Conservation (phyloP, 768 basidiomycete species). For the Lactifluus subvellereus region DNA sequence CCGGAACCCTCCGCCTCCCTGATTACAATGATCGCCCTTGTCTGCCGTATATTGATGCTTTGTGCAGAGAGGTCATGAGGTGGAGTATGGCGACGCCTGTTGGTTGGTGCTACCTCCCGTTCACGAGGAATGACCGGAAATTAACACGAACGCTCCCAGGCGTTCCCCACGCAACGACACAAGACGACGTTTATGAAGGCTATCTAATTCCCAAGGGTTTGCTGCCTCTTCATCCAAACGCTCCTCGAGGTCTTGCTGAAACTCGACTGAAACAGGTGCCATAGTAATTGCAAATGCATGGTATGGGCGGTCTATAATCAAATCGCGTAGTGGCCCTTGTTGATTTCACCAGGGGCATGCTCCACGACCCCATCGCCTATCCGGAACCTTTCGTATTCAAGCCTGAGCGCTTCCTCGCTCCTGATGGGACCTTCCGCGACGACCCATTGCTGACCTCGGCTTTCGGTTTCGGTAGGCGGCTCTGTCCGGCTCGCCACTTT, state of each 20-base stretch:
- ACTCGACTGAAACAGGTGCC: neutral
- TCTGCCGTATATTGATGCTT: slow-evolving; percentile 49
- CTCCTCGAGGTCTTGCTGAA: neutral
- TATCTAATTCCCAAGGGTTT: slow-evolving; percentile 35
- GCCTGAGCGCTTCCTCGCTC: slow-evolving; percentile 24
- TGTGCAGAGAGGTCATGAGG: slow-evolving; percentile 46
- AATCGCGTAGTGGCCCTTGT: neutral
- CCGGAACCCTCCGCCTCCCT: slow-evolving; percentile 51
- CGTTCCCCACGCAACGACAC: slow-evolving; percentile 40
- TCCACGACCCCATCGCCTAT: slow-evolving; percentile 23
- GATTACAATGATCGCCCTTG: slow-evolving; percentile 43
- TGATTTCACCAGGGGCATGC: slow-evolving; percentile 12
- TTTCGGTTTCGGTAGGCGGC: slow-evolving; percentile 26
- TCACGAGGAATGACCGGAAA: neutral
- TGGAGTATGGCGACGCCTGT: slow-evolving; percentile 50
- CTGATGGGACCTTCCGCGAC: slow-evolving; percentile 28
- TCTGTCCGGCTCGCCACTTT: slow-evolving; percentile 25
- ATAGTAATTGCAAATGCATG: slow-evolving; percentile 11
- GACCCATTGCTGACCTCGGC: slow-evolving; percentile 27
- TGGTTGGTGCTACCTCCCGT: slow-evolving; percentile 29
- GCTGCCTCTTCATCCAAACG: neutral
- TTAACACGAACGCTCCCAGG: slow-evolving; percentile 31
- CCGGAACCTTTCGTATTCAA: slow-evolving; percentile 26
- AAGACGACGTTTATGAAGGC: neutral
- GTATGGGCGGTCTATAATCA: neutral